Evolutionary conservation across 192 early-diverging fungal species (phyloP).

Genomic region (Coemansia sp.): DNA sequence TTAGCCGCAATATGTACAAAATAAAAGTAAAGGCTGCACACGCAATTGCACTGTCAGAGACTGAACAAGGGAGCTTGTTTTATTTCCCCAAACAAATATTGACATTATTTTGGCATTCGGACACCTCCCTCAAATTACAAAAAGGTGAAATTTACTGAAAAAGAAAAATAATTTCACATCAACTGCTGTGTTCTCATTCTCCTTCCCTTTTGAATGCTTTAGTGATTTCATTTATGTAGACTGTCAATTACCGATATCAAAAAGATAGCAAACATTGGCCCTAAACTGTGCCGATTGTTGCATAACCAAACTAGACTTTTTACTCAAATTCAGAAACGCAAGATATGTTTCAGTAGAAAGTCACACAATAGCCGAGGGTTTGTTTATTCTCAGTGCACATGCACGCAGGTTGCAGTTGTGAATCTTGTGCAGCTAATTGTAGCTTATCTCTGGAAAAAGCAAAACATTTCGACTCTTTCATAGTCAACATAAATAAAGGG

Average conservation of each 20-base stretch:
- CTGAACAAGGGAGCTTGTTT: not conserved
- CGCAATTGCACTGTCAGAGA: not conserved
- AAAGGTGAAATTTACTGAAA: not conserved
- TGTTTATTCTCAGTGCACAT: not conserved
- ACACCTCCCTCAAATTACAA: not conserved
- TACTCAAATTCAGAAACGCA: not conserved
- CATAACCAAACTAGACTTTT: not conserved
- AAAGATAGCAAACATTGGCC: not conserved
- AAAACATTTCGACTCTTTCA: slow-evolving; percentile 2
- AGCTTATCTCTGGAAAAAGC: not conserved
- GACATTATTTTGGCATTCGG: not conserved
- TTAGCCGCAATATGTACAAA: slow-evolving; percentile 7
- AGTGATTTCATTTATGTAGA: slow-evolving; percentile 8
- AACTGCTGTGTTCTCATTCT: not conserved
- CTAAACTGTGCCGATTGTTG: not conserved
- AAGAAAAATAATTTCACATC: not conserved
- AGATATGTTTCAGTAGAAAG: not conserved
- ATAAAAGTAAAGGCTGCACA: not conserved
- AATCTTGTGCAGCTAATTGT: slow-evolving; percentile 3
- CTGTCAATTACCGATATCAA: slow-evolving; percentile 2
- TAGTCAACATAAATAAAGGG: not conserved
- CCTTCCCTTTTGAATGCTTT: not conserved
- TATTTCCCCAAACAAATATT: slow-evolving; percentile 2
- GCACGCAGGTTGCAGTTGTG: not conserved
- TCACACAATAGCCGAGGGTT: not conserved